A percentile compares a stretch with the other conserved stretches of the same genome.
Conservation (phyloP, 139 green algal species). For the Zygnema cylindricum region DNA sequence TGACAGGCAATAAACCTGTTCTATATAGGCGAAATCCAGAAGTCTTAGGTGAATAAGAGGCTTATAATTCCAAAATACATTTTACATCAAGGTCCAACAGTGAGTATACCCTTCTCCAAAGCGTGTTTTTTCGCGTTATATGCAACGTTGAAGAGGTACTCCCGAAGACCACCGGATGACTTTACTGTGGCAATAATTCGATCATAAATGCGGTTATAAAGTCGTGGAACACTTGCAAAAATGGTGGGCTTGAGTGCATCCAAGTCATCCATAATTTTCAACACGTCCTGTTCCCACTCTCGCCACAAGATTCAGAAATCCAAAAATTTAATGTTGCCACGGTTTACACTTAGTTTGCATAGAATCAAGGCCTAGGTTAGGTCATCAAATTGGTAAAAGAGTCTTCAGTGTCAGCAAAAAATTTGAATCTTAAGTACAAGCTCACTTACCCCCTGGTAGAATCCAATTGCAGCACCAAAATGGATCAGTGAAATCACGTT, state of each 20-base stretch:
- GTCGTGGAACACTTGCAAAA: constrained; percentile 87
- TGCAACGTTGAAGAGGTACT: constrained; percentile 63
- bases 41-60: too few species aligned
- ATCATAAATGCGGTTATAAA: constrained; percentile 99
- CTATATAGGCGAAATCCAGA: too few species aligned
- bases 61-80: too few species aligned
- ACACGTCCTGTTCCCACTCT: constrained; percentile 47
- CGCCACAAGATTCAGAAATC: too few species aligned
- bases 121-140: constrained; percentile 60
- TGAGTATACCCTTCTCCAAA: constrained; percentile 44
- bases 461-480: constrained; percentile 56
- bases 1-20: too few species aligned
- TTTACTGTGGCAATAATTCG: constrained; percentile 57
- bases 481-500: constrained; percentile 56
- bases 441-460: constrained; percentile 58
- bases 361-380: too few species aligned
- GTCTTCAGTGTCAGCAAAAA: too few species aligned
- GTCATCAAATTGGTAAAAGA: too few species aligned
- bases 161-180: constrained; percentile 37
- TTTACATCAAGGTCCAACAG: too few species aligned
- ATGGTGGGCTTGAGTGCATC: constrained; percentile 73
- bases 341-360: too few species aligned
- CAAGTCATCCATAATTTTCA: constrained; percentile 70
- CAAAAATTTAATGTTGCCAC: too few species aligned
- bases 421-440: neutral